Percentiles rank a stretch among this genome's conserved stretches.
These are phyloP conservation scores for Pseudoturritis turrita DNA, from an alignment of 345 rosid genomes.

Conservation along the genomic window DNA sequence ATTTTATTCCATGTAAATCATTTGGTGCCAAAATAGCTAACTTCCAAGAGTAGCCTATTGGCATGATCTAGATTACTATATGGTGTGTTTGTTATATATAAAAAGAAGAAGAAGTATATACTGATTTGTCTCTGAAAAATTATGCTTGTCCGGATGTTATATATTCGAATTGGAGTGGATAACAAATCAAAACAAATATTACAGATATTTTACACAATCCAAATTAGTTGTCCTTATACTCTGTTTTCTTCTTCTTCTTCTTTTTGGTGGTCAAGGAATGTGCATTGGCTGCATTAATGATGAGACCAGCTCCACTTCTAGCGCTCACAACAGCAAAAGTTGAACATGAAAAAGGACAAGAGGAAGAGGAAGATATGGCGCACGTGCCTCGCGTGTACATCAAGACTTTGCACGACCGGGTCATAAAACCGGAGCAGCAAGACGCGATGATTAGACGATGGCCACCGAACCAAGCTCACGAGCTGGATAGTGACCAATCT, in stretches of 20 bases:
- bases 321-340: slow-evolving; percentile 54
- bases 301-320: slow-evolving; percentile 65
- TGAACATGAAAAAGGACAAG: neutral
- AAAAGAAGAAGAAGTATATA: too few species aligned
- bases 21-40: too few species aligned
- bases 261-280: slow-evolving; percentile 45
- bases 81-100: too few species aligned
- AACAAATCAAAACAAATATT: neutral
- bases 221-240: neutral
- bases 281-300: slow-evolving; percentile 61
- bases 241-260: neutral
- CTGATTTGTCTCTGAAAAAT: neutral
- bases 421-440: slow-evolving; percentile 71
- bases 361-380: slow-evolving; percentile 25
- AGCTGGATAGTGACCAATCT: slow-evolving; percentile 72
- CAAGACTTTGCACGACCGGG: slow-evolving; percentile 55
- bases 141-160: neutral
- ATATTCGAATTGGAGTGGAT: neutral
- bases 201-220: neutral
- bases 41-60: too few species aligned
- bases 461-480: slow-evolving; percentile 58
- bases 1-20: too few species aligned
- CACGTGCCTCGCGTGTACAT: slow-evolving; percentile 59
- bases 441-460: slow-evolving; percentile 67
- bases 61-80: too few species aligned